Conservation (phyloP, 2,329 filamentous ascomycete species). For the Rosellinia necatrix region DNA sequence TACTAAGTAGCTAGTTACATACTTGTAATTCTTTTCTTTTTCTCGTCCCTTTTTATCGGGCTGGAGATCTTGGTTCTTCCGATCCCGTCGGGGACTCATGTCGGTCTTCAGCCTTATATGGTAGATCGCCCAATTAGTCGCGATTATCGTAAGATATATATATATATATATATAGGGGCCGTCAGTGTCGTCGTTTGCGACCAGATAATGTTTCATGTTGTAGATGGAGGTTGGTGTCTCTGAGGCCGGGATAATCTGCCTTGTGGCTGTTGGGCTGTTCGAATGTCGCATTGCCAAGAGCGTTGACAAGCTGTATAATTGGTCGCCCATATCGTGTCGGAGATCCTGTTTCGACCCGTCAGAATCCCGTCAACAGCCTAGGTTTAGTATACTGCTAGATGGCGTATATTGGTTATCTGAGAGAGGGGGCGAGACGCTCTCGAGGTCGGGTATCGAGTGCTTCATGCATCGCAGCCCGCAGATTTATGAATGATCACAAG, state of each 20-base stretch:
- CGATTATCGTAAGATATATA: too few relatives aligned
- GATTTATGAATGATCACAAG: too few relatives aligned
- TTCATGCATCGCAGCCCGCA: too few relatives aligned
- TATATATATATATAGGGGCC: too few relatives aligned
- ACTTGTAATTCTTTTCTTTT: background rate
- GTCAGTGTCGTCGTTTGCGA: too few relatives aligned
- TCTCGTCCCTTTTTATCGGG: background rate
- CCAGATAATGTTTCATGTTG: too few relatives aligned
- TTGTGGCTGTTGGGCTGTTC: background rate
- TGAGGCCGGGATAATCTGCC: background rate
- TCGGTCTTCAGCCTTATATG: background rate
- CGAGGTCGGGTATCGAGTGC: too few relatives aligned
- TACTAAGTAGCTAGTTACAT: too few relatives aligned
- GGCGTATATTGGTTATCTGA: too few relatives aligned
- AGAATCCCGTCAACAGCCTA: background rate
- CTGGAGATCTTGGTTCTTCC: conserved; percentile 6
- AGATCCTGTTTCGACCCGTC: conserved; percentile 18
- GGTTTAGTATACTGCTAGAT: background rate
- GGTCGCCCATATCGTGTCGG: conserved; percentile 1
- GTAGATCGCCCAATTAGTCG: too few relatives aligned
- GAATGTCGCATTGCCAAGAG: conserved; percentile 11
- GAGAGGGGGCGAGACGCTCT: too few relatives aligned
- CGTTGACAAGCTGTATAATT: background rate
- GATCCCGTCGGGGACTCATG: background rate
- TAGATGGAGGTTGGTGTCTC: too few relatives aligned